phyloP scores from a whole-genome alignment of 495 filamentous ascomycete species.

The Hyaloscypha finlandica region DNA sequence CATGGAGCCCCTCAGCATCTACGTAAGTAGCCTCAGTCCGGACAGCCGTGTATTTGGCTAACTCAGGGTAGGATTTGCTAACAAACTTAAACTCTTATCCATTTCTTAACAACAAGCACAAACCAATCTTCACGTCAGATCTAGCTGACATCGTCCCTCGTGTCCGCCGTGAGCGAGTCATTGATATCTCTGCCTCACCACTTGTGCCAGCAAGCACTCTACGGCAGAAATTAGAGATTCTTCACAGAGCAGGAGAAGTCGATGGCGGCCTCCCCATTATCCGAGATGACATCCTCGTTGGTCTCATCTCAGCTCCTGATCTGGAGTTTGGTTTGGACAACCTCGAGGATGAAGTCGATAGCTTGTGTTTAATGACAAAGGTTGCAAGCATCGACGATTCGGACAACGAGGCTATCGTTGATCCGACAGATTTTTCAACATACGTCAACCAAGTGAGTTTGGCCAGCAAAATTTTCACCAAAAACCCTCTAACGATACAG shows the following conservation, averaged over 20 bases:
- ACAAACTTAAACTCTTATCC: conserved; percentile 98
- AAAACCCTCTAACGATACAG: conserved; percentile 9
- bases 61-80: conserved; percentile 68
- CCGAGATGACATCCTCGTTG: conserved; percentile 75
- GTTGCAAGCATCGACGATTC: conserved; percentile 56
- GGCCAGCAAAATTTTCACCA: neutral
- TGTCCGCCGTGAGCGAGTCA: conserved; percentile 70
- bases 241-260: conserved; percentile 85
- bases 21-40: conserved; percentile 52
- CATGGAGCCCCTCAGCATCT: conserved; percentile 91
- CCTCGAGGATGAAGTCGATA: conserved; percentile 70
- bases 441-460: conserved; percentile 78
- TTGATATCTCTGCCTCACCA: conserved; percentile 82
- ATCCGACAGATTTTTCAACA: conserved; percentile 82
- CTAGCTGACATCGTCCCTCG: conserved; percentile 84
- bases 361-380: conserved; percentile 78
- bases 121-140: conserved; percentile 81
- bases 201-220: conserved; percentile 74
- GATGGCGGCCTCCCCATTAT: conserved; percentile 91
- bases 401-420: conserved; percentile 54
- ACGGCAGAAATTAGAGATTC: conserved; percentile 73
- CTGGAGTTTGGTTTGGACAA: conserved; percentile 90
- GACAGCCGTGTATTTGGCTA: neutral
- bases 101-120: conserved; percentile 91
- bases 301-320: conserved; percentile 91